Evolutionary conservation across 2,329 filamentous ascomycete genomes (phyloP).

Genomic region (Trichoderma sp.): DNA sequence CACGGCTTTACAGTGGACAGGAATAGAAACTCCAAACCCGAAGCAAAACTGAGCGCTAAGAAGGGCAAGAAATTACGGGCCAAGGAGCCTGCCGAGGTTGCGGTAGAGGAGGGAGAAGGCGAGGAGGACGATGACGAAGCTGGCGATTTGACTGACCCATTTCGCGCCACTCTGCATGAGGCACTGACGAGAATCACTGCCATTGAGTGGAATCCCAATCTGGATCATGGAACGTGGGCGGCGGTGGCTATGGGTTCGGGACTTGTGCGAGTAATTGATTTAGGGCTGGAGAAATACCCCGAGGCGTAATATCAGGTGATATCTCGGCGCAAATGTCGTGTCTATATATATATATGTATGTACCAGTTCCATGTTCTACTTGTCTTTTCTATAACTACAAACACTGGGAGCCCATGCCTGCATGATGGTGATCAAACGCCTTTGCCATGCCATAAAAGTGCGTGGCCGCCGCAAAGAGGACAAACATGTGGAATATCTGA

Average conservation of each 20-base stretch:
- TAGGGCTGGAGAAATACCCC: conserved; percentile 51
- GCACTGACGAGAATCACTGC: conserved; percentile 63
- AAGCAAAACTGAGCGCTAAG: conserved; percentile 43
- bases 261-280: conserved; percentile 65
- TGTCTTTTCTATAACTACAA: conserved; percentile 20
- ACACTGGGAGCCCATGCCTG: conserved; percentile 56
- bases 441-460: conserved; percentile 80
- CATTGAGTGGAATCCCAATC: conserved; percentile 69
- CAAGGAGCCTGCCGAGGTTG: conserved; percentile 37
- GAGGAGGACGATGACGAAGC: conserved; percentile 40
- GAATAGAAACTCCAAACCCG: conserved; percentile 49
- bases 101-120: conserved; percentile 37
- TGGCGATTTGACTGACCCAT: conserved; percentile 40
- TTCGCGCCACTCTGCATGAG: conserved; percentile 58
- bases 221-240: conserved; percentile 66
- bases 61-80: conserved; percentile 41
- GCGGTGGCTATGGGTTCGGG: conserved; percentile 68
- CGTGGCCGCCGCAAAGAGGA: conserved; percentile 76
- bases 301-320: conserved; percentile 2
- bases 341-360: neutral
- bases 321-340: conserved; percentile 11
- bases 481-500: conserved; percentile 92
- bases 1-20: conserved; percentile 54
- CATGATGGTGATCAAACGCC: conserved; percentile 86
- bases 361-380: neutral